Base-by-base conservation (phyloP, 1,284 basidiomycete species). In the Porogramme epimiltina region DNA sequence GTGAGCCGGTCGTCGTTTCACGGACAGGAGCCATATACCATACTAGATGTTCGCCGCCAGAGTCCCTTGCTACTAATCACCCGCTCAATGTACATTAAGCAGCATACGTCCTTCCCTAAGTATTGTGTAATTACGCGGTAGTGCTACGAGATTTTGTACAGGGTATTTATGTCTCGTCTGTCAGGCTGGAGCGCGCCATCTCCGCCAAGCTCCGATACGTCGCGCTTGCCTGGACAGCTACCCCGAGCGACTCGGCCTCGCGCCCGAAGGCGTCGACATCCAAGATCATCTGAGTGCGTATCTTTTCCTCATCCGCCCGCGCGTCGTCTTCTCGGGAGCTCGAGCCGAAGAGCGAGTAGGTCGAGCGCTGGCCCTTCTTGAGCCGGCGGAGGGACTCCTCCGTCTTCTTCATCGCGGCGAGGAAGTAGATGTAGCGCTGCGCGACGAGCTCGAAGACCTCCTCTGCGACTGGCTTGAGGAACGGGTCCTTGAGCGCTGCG, bases 381-480 rank as follows among this genome's bases (percentile, higher is more conserved):
- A 95, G 78, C 39, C 90, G 82, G 20, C 87, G 78, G 19, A 97
- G 73, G 6, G 92, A 88, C 63, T 95, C 93, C 63, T 97, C 93
- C 1, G 91, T 91, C 73, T 95, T 95, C 68, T 86, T 90, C 77
- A 95, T 93, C 4, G 85, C 84, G 4, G 84, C 78, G 23, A 97
- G 75, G 62, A 91, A 83, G 51, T 76, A 76, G 6, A 82, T 78
- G 61, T 90, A 90, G 62, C 82, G 82, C 57, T 81, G 79, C 13
- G 85, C 82, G 33, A 95, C 86, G 49, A 79, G 78, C 52, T 91
- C 86, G 60, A 93, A 89, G 8, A 96, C 80, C 26, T 83, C 80
- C 18, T 73, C 73, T 1, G 85, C 76, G 70, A 85, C 89, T 3
- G 73, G 64, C 20, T 70, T 68, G 31, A 87, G 70, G 52, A 82